These are phyloP conservation scores for Kwoniella bestiolae DNA, from an alignment of 768 basidiomycete species.

Conservation along the genomic window DNA sequence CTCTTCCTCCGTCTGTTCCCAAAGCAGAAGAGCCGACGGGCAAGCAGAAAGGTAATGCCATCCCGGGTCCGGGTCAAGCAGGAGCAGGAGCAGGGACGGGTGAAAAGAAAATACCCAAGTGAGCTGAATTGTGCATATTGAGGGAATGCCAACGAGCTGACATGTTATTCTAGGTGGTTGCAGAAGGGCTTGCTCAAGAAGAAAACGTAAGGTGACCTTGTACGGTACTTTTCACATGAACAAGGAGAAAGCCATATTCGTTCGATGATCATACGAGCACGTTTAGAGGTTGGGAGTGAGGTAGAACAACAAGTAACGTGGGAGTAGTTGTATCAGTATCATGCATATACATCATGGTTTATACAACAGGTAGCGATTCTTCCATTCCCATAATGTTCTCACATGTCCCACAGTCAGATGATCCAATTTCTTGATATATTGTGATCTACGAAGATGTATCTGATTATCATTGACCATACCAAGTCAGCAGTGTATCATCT, in stretches of 20 bases:
- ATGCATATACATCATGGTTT: constrained; percentile 5
- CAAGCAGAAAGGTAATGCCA: neutral
- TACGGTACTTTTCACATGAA: too few species aligned
- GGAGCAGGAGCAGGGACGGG: constrained; percentile 17
- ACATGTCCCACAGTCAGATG: too few species aligned
- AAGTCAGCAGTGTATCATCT: too few species aligned
- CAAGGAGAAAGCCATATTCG: too few species aligned
- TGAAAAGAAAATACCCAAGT: constrained; percentile 58
- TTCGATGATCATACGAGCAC: too few species aligned
- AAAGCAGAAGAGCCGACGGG: constrained; percentile 6
- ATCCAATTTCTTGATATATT: too few species aligned
- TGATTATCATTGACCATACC: too few species aligned
- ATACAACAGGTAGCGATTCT: neutral
- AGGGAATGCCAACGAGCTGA: neutral
- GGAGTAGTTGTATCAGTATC: constrained; percentile 7
- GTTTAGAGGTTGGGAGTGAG: too few species aligned
- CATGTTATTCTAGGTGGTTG: constrained; percentile 32
- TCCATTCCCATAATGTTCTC: too few species aligned
- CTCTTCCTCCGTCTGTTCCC: constrained; percentile 40
- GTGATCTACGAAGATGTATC: constrained; percentile 23
- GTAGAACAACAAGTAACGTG: neutral
- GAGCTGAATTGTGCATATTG: constrained; percentile 14
- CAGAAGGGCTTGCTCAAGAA: constrained; percentile 50
- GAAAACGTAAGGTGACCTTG: constrained; percentile 21
- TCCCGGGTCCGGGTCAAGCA: neutral